Percentiles rank a stretch among this genome's conserved stretches.
These are phyloP conservation scores for Phytophthora pistaciae DNA, from an alignment of 352 stramenopile genomes.

Conservation along the genomic window DNA sequence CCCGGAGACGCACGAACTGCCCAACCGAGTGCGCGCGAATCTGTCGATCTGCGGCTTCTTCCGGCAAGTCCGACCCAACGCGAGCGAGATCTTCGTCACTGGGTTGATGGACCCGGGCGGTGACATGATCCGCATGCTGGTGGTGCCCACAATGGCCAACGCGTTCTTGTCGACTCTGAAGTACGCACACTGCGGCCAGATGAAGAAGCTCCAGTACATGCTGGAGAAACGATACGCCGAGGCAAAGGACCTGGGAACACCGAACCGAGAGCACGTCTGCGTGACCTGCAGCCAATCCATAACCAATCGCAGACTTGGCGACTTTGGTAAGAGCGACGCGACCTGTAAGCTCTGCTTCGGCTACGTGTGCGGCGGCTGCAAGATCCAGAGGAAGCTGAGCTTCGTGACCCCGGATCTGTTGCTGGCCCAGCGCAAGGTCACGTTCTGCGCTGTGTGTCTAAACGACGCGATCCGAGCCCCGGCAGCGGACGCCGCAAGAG, in stretches of 20 bases:
- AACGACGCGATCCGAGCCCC: conserved; percentile 31
- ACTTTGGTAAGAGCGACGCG: conserved; percentile 30
- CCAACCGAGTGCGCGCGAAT: conserved; percentile 26
- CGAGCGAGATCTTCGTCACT: conserved; percentile 37
- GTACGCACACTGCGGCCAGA: conserved; percentile 37
- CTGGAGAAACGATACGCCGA: conserved; percentile 29
- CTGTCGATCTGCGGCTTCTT: conserved; percentile 43
- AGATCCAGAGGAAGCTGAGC: conserved; percentile 37
- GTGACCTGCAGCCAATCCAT: conserved; percentile 25
- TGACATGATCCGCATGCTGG: conserved; percentile 21
- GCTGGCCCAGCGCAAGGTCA: conserved; percentile 37
- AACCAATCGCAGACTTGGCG: conserved; percentile 20
- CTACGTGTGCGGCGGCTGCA: conserved; percentile 33
- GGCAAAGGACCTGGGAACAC: conserved; percentile 26
- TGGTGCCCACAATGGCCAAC: conserved; percentile 32
- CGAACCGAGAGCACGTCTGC: conserved; percentile 31
- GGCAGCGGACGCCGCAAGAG: conserved; percentile 31
- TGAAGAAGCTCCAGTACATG: conserved; percentile 40
- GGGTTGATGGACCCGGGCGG: conserved; percentile 32
- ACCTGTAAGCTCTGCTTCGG: conserved; percentile 38
- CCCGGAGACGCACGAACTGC: conserved; percentile 31
- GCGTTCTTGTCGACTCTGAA: conserved; percentile 35
- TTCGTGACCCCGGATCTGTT: conserved; percentile 40
- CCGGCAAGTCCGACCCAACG: conserved; percentile 29
- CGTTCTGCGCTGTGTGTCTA: conserved; percentile 44